Evolutionary conservation across 108 stramenopile genomes (phyloP).

Genomic region (Fragilaria radians): DNA sequence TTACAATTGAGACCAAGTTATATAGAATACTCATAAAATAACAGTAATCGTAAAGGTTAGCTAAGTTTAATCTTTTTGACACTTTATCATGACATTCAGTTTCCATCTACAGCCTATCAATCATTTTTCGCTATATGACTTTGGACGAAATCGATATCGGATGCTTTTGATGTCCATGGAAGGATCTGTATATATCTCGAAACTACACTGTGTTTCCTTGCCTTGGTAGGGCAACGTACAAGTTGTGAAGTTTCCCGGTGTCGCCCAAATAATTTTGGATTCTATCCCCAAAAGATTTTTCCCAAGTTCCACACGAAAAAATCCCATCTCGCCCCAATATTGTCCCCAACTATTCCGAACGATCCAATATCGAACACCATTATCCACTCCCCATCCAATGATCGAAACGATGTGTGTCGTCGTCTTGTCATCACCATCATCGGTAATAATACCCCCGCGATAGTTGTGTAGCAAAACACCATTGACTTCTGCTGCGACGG

Average conservation of each 20-base stretch:
- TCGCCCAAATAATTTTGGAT: constrained; percentile 37
- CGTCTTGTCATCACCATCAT: constrained; percentile 17
- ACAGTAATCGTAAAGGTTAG: too few relatives aligned
- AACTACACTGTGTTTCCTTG: too few relatives aligned
- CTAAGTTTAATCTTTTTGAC: too few relatives aligned
- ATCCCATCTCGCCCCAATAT: constrained; percentile 47
- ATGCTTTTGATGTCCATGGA: too few relatives aligned
- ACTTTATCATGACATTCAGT: too few relatives aligned
- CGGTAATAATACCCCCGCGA: constrained; percentile 45
- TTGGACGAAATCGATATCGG: too few relatives aligned
- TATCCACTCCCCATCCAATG: constrained; percentile 58
- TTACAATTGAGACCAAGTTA: neutral
- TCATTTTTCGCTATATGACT: too few relatives aligned
- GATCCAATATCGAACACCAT: constrained; percentile 54
- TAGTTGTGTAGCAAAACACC: constrained; percentile 36
- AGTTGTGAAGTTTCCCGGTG: constrained; percentile 25
- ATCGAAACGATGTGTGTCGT: constrained; percentile 60
- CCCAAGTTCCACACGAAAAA: constrained; percentile 36
- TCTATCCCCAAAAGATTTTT: constrained; percentile 45
- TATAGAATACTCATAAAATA: too few relatives aligned
- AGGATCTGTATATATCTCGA: too few relatives aligned
- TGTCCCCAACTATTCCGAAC: constrained; percentile 66
- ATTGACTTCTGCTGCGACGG: constrained; percentile 40
- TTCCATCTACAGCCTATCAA: too few relatives aligned
- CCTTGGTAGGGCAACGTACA: too few relatives aligned